Evolutionary conservation across 179 eudicot species (phyloP).

Genomic region (Beta lomatogona): DNA sequence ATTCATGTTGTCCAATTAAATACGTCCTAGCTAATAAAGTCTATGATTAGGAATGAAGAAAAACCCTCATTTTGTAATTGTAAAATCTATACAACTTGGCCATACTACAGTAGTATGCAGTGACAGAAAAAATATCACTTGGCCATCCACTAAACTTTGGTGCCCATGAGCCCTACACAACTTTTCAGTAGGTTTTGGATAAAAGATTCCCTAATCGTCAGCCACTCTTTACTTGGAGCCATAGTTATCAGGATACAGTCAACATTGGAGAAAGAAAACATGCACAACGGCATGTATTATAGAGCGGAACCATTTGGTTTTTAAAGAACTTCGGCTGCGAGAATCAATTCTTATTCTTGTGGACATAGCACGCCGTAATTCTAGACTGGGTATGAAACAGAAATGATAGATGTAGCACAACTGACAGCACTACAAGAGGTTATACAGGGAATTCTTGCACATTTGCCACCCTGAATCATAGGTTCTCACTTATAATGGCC

Average conservation of each 20-base stretch:
- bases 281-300: neutral
- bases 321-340: neutral
- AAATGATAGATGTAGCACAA: neutral
- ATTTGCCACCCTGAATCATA: neutral
- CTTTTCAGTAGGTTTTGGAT: conserved; percentile 25
- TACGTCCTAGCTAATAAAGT: neutral
- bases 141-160: conserved; percentile 14
- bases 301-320: neutral
- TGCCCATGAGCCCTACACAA: conserved; percentile 25
- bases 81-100: neutral
- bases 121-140: conserved; percentile 6
- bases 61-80: conserved; percentile 1
- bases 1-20: neutral
- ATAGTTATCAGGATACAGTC: conserved; percentile 2
- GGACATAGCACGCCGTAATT: neutral
- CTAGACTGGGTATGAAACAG: neutral
- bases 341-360: neutral
- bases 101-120: conserved; percentile 27
- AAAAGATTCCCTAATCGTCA: conserved; percentile 27
- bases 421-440: neutral
- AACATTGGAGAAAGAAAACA: conserved; percentile 1
- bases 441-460: neutral
- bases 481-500: neutral
- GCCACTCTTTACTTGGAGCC: conserved; percentile 26
- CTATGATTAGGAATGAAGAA: no score